Conservation (phyloP, 352 stramenopile species). For the Phytophthora megakarya region DNA sequence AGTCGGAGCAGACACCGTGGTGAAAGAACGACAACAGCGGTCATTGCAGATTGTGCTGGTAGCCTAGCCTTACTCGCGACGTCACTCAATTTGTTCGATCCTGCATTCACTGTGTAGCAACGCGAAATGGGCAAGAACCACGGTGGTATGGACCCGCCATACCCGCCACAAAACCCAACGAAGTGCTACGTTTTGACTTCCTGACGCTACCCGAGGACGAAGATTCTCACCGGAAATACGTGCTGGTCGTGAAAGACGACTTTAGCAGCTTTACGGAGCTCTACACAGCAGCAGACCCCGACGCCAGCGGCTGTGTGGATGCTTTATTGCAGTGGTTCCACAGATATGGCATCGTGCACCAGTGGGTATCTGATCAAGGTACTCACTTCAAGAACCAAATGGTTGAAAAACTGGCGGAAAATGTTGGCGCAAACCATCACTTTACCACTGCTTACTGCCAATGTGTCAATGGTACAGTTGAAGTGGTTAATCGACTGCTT, state of each 20-base stretch:
- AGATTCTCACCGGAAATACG: constrained; percentile 19
- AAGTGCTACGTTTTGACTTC: constrained; percentile 48
- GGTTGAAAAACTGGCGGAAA: neutral
- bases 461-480: neutral
- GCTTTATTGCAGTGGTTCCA: neutral
- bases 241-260: constrained; percentile 6
- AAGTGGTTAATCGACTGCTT: neutral
- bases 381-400: neutral
- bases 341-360: neutral
- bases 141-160: constrained; percentile 27
- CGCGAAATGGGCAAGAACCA: constrained; percentile 2
- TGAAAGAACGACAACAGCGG: constrained; percentile 11
- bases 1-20: constrained; percentile 32
- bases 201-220: constrained; percentile 24
- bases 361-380: neutral
- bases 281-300: neutral
- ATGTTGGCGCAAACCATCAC: neutral
- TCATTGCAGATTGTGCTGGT: constrained; percentile 16
- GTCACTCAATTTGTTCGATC: constrained; percentile 14
- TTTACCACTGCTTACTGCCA: neutral
- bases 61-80: constrained; percentile 14
- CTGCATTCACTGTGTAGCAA: constrained; percentile 29
- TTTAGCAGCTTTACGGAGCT: constrained; percentile 6
- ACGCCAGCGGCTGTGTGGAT: neutral
- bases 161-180: constrained; percentile 38